These are phyloP conservation scores for Graphilbum fragrans DNA, from an alignment of 2,329 filamentous ascomycete species.

Conservation along the genomic window DNA sequence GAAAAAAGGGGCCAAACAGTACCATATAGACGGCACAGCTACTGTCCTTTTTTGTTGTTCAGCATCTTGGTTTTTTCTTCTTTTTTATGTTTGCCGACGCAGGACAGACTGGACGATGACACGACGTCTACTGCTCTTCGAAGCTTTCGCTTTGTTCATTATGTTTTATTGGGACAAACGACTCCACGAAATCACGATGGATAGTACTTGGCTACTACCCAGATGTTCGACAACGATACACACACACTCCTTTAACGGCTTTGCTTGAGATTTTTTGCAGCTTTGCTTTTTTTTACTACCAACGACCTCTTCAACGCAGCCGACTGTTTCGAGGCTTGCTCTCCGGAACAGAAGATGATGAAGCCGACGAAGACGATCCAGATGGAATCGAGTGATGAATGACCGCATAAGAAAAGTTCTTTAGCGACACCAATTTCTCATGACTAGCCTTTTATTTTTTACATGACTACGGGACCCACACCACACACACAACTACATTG, in stretches of 20 bases:
- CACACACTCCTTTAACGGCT: no score
- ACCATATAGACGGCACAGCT: not conserved
- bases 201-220: no score
- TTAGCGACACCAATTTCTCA: slow-evolving; percentile 8
- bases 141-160: not conserved
- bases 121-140: not conserved
- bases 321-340: not conserved
- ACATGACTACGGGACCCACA: slow-evolving; percentile 9
- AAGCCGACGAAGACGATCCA: not conserved
- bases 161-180: slow-evolving; percentile 3
- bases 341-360: not conserved
- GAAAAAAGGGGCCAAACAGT: not conserved
- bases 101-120: not conserved
- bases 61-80: not conserved
- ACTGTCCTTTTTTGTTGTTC: not conserved
- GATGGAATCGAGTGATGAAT: slow-evolving; percentile 9
- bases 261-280: no score
- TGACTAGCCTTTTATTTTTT: slow-evolving; percentile 3
- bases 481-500: slow-evolving; percentile 3
- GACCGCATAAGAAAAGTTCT: slow-evolving; percentile 7
- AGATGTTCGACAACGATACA: no score
- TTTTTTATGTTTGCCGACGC: not conserved
- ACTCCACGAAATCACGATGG: not conserved
- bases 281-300: not conserved
- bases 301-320: not conserved